phyloP scores from a whole-genome alignment of 805 yeast species.

The Nakazawaea pomicola region DNA sequence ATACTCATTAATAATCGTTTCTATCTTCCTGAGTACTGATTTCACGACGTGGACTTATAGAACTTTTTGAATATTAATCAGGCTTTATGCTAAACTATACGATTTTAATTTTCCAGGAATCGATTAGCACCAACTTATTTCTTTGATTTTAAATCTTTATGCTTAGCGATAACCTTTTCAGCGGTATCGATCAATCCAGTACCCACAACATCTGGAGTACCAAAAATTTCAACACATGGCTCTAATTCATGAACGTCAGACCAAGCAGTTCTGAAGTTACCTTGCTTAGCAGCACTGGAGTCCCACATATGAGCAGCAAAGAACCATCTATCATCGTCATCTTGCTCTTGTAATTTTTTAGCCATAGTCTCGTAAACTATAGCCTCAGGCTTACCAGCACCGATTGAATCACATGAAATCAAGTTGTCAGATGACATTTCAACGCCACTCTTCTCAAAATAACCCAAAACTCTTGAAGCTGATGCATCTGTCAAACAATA shows the following conservation, averaged over 20 bases:
- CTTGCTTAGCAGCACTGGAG: slow-evolving; percentile 26
- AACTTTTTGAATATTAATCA: too few relatives aligned
- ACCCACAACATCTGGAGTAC: slow-evolving; percentile 25
- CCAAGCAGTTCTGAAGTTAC: slow-evolving; percentile 28
- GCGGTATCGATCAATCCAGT: slow-evolving; percentile 26
- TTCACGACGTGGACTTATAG: too few relatives aligned
- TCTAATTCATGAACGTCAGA: slow-evolving; percentile 24
- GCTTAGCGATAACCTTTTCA: slow-evolving; percentile 22
- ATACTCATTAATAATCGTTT: too few relatives aligned
- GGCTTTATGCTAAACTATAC: too few relatives aligned
- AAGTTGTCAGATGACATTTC: slow-evolving; percentile 24
- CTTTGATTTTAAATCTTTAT: slow-evolving; percentile 9
- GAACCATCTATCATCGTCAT: slow-evolving; percentile 25
- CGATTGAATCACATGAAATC: slow-evolving; percentile 25
- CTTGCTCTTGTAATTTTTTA: slow-evolving; percentile 20
- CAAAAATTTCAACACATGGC: slow-evolving; percentile 25
- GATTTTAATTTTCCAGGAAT: too few relatives aligned
- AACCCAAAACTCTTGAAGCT: slow-evolving; percentile 23
- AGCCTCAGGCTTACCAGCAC: slow-evolving; percentile 26
- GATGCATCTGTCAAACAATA: slow-evolving; percentile 28
- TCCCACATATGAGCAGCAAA: slow-evolving; percentile 31
- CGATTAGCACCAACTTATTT: too few relatives aligned
- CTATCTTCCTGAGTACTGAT: too few relatives aligned
- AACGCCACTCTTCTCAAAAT: slow-evolving; percentile 21
- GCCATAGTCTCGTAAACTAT: slow-evolving; percentile 23